A percentile compares a stretch with the other conserved stretches of the same genome.
Evolutionary conservation across 768 basidiomycete species (phyloP).

Genomic region (Tulasnella sp.): DNA sequence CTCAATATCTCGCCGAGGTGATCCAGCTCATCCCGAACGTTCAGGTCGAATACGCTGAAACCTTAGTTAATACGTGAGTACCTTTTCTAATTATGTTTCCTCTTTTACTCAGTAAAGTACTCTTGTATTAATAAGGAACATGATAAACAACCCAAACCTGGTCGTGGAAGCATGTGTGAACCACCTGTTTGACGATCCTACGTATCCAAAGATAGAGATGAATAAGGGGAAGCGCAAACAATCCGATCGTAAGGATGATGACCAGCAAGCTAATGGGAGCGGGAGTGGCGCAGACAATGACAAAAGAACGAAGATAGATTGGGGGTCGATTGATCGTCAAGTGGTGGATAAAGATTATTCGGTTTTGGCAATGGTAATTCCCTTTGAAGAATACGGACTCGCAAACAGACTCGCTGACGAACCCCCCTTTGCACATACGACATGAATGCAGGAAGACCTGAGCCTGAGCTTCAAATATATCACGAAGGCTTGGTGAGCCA

Average conservation of each 20-base stretch:
- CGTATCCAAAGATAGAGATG: conserved; percentile 36
- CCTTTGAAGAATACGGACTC: conserved; percentile 18
- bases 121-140: too few species aligned
- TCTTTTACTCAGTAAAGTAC: too few species aligned
- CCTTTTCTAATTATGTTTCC: not conserved
- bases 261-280: conserved; percentile 16
- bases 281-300: conserved; percentile 24
- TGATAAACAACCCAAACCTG: conserved; percentile 23
- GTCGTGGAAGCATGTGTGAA: conserved; percentile 49
- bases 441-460: conserved; percentile 38
- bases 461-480: conserved; percentile 47
- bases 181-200: conserved; percentile 47
- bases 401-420: not conserved
- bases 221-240: conserved; percentile 38
- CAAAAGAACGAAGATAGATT: conserved; percentile 42
- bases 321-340: conserved; percentile 38
- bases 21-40: conserved; percentile 54
- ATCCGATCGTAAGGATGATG: conserved; percentile 24
- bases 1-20: conserved; percentile 14
- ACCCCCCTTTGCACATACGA: conserved; percentile 15
- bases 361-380: conserved; percentile 42
- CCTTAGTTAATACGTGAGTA: conserved; percentile 37
- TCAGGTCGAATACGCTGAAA: conserved; percentile 41
- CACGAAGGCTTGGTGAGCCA: conserved; percentile 35
- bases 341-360: conserved; percentile 40